phyloP scores from a whole-genome alignment of 108 stramenopile species.

The Aurantiochytrium sp. region DNA sequence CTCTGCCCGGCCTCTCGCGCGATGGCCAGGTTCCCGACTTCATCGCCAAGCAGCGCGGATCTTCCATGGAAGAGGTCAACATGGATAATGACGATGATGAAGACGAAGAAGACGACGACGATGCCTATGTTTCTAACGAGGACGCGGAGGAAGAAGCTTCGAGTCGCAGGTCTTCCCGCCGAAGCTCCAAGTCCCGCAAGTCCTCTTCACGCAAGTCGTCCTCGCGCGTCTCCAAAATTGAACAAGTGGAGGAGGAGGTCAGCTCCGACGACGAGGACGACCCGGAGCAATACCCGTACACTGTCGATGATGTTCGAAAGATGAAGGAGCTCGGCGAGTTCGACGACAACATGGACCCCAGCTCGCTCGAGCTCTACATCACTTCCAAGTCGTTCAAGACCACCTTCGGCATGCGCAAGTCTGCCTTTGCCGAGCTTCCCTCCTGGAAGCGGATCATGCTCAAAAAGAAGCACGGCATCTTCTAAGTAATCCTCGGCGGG shows the following conservation, averaged over 20 bases:
- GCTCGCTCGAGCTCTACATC: neutral
- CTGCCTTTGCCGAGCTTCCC: neutral
- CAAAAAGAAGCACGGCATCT: neutral
- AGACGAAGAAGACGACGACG: neutral
- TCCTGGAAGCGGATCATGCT: neutral
- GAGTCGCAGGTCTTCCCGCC: neutral
- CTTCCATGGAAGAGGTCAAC: neutral
- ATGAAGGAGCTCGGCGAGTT: slow-evolving; percentile 10
- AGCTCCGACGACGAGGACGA: neutral
- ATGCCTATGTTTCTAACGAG: neutral
- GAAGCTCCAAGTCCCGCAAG: neutral
- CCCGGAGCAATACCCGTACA: neutral
- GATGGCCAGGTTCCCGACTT: neutral
- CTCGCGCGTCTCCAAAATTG: neutral
- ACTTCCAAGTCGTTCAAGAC: neutral
- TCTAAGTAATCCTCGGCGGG: no score
- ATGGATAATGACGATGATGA: neutral
- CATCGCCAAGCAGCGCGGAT: neutral
- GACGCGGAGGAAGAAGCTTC: neutral
- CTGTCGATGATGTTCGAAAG: neutral
- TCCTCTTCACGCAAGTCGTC: neutral
- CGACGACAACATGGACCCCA: slow-evolving; percentile 10
- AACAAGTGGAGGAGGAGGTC: neutral
- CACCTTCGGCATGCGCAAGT: neutral
- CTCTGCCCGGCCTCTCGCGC: neutral